Evolutionary conservation across 163 green algal species (phyloP).

Genomic region (Prototheca wickerhamii): DNA sequence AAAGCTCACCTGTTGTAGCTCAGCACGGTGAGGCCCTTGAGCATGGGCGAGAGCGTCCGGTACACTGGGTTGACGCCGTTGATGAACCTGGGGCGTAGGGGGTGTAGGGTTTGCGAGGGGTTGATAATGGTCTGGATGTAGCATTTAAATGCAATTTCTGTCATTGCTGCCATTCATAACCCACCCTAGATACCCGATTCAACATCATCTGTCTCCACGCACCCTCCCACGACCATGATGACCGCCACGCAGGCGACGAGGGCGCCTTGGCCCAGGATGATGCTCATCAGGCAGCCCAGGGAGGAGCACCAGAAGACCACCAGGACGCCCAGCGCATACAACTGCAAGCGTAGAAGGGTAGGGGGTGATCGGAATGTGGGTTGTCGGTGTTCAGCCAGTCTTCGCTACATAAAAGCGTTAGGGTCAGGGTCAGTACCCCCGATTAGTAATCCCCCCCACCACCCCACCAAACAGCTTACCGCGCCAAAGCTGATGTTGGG

Average conservation of each 20-base stretch:
- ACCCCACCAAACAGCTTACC: neutral
- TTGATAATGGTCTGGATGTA: neutral
- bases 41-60: conserved; percentile 15
- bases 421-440: neutral
- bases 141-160: too few relatives aligned
- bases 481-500: conserved; percentile 35
- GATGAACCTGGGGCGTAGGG: conserved; percentile 39
- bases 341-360: neutral
- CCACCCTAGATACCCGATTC: too few relatives aligned
- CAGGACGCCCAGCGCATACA: conserved; percentile 32
- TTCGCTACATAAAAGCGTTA: neutral
- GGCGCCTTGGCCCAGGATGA: conserved; percentile 29
- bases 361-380: too few relatives aligned
- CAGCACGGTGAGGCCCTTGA: conserved; percentile 28
- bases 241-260: conserved; percentile 39
- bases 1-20: conserved; percentile 27
- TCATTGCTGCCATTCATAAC: too few relatives aligned
- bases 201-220: neutral
- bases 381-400: too few relatives aligned
- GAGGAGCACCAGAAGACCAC: conserved; percentile 36
- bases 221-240: conserved; percentile 25
- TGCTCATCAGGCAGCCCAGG: conserved; percentile 33
- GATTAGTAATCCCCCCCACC: neutral
- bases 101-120: neutral
- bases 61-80: conserved; percentile 44